These are phyloP conservation scores for Mentha longifolia DNA, from an alignment of 257 asterid species.

Conservation along the genomic window DNA sequence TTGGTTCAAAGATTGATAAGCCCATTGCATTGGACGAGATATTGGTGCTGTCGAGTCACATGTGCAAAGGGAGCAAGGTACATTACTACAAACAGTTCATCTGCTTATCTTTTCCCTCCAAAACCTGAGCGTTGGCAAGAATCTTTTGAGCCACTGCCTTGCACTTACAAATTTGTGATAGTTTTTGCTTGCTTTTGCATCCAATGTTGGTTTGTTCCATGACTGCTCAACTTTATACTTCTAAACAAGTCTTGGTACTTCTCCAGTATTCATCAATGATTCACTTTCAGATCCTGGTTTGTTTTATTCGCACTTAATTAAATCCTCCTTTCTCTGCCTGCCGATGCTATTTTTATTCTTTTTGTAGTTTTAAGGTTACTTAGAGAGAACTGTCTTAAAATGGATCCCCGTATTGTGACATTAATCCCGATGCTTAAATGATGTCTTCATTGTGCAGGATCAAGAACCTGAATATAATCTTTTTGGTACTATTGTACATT, in stretches of 20 bases:
- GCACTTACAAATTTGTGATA: constrained; percentile 5
- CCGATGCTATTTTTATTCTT: constrained; percentile 9
- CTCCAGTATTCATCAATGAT: neutral
- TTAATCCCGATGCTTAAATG: constrained; percentile 22
- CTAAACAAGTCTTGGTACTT: too few species aligned
- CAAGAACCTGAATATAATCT: constrained; percentile 83
- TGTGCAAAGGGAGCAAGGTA: constrained; percentile 89
- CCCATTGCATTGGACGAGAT: constrained; percentile 76
- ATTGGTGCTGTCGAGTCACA: constrained; percentile 81
- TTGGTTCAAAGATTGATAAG: constrained; percentile 90
- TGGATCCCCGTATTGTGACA: constrained; percentile 15
- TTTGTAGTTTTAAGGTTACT: neutral
- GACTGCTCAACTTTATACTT: constrained; percentile 21
- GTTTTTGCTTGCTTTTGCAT: constrained; percentile 11
- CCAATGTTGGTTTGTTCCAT: too few species aligned
- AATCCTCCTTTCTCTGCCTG: constrained; percentile 13
- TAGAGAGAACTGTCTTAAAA: constrained; percentile 12
- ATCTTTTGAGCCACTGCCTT: too few species aligned
- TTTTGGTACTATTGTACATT: constrained; percentile 94
- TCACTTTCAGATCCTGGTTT: constrained; percentile 3
- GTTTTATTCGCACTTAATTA: neutral
- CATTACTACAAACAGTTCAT: constrained; percentile 29
- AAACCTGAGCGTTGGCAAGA: too few species aligned
- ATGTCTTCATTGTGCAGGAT: constrained; percentile 66
- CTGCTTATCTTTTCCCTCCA: constrained; percentile 31